These are phyloP conservation scores for Mortierella alpina DNA, from an alignment of 192 early-diverging fungal species.

Conservation along the genomic window DNA sequence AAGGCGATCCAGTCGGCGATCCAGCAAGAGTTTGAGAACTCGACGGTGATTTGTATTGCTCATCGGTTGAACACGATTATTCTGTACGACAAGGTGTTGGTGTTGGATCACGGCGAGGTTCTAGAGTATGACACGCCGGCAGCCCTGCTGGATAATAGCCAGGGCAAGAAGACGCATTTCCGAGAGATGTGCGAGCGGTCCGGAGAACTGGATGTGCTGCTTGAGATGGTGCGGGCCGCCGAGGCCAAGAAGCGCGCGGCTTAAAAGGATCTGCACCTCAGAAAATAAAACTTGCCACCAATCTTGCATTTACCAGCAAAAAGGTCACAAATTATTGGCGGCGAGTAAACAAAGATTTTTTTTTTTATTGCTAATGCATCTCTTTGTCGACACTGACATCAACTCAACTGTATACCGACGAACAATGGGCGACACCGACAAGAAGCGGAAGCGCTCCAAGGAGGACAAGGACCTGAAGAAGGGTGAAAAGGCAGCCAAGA, in stretches of 20 bases:
- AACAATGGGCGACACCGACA: slow-evolving; percentile 21
- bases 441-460: slow-evolving; percentile 37
- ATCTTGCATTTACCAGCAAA: background rate
- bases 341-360: background rate
- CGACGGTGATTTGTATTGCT: slow-evolving; percentile 87
- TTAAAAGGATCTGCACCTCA: background rate
- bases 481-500: background rate
- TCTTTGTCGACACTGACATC: background rate
- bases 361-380: background rate
- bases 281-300: slow-evolving; percentile 1
- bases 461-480: slow-evolving; percentile 10
- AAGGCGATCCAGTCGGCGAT: slow-evolving; percentile 86
- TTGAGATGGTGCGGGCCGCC: slow-evolving; percentile 59
- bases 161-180: slow-evolving; percentile 69
- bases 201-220: slow-evolving; percentile 80
- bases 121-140: slow-evolving; percentile 85
- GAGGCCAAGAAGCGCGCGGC: slow-evolving; percentile 17
- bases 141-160: slow-evolving; percentile 68
- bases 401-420: background rate
- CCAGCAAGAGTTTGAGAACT: slow-evolving; percentile 74
- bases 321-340: background rate
- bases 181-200: slow-evolving; percentile 82
- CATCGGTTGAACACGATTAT: slow-evolving; percentile 85
- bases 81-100: slow-evolving; percentile 71
- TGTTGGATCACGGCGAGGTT: slow-evolving; percentile 81